Evolutionary conservation across 805 yeast genomes (phyloP).

Genomic region (Cyberlindnera nakhonratchasimensis): DNA sequence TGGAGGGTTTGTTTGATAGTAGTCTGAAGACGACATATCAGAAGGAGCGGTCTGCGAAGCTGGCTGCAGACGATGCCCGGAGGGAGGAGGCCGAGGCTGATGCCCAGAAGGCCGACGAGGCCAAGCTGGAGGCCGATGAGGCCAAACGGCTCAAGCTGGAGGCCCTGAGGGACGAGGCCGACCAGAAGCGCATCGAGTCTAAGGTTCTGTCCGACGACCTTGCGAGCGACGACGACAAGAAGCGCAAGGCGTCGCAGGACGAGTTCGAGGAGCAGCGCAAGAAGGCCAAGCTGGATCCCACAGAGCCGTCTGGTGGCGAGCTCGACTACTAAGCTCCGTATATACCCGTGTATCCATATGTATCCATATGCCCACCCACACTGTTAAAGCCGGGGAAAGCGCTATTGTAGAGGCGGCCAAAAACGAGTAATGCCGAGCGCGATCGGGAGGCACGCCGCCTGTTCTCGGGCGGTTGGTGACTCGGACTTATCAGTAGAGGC

Average conservation of each 20-base stretch:
- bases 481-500: constrained; percentile 19
- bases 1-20: constrained; percentile 37
- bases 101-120: constrained; percentile 13
- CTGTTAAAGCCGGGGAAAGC: constrained; percentile 2
- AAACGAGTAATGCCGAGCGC: constrained; percentile 6
- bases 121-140: constrained; percentile 3
- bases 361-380: too few species aligned
- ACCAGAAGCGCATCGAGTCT: constrained; percentile 1
- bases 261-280: constrained; percentile 20
- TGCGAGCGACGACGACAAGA: constrained; percentile 14
- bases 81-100: constrained; percentile 14
- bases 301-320: background rate
- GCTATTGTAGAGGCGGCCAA: background rate
- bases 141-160: constrained; percentile 6
- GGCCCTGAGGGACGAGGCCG: constrained; percentile 5
- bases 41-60: constrained; percentile 10
- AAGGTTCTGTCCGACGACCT: background rate
- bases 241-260: constrained; percentile 23
- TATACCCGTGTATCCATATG: too few species aligned
- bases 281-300: constrained; percentile 11
- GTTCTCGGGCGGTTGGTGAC: background rate
- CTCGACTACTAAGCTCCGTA: background rate
- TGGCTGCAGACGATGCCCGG: constrained; percentile 18
- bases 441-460: background rate
- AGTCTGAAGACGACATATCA: constrained; percentile 19